phyloP scores from a whole-genome alignment of 176 grass and related monocot species.

The Eragrostis nindensis region DNA sequence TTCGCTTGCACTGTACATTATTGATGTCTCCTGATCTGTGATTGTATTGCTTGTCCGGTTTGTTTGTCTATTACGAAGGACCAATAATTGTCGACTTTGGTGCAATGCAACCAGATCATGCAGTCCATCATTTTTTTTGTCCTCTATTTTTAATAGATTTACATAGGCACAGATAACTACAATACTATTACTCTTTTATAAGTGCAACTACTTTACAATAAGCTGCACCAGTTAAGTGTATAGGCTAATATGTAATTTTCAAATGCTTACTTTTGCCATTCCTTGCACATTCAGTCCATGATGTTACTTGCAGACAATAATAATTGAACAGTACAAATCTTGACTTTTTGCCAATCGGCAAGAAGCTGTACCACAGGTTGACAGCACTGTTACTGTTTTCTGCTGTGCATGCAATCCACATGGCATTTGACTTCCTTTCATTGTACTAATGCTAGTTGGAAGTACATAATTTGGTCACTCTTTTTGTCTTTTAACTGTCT shows the following conservation, averaged over 20 bases:
- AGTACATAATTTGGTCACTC: conserved; percentile 43
- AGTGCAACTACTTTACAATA: not conserved
- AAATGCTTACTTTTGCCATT: not conserved
- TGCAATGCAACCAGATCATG: conserved; percentile 1
- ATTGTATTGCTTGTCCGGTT: conserved; percentile 7
- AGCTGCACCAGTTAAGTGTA: conserved; percentile 1
- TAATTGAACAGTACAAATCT: conserved; percentile 27
- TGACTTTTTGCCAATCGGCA: conserved; percentile 37
- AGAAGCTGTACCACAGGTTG: conserved; percentile 25
- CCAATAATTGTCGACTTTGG: not conserved
- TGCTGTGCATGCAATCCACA: conserved; percentile 38
- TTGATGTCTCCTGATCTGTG: not conserved
- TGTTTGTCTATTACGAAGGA: conserved; percentile 10
- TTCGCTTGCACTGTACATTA: not conserved
- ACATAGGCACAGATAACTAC: not conserved
- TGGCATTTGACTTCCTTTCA: conserved; percentile 40
- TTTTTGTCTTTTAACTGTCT: conserved; percentile 43
- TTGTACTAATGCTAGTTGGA: conserved; percentile 45
- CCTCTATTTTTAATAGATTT: conserved; percentile 22
- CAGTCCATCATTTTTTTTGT: not conserved
- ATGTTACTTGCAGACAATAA: conserved; percentile 27
- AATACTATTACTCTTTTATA: not conserved
- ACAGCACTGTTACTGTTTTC: conserved; percentile 48
- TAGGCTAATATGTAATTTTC: not conserved
- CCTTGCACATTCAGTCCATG: conserved; percentile 1